Conservation (phyloP, 495 filamentous ascomycete species). For the Hypoxylon fuscum region DNA sequence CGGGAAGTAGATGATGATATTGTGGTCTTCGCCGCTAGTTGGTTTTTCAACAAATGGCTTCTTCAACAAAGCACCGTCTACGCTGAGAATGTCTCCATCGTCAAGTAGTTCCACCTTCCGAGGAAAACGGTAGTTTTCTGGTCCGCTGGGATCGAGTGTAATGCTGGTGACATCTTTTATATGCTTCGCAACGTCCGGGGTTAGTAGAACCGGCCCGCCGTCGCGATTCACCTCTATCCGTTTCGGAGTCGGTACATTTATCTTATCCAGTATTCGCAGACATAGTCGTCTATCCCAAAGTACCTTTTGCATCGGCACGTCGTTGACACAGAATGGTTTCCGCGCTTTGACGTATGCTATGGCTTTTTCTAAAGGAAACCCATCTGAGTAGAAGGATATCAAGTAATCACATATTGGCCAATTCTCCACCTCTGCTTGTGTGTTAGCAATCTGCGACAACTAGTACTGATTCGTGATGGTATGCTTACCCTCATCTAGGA, state of each 20-base stretch:
- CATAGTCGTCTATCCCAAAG: conserved; percentile 96
- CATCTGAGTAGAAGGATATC: conserved; percentile 97
- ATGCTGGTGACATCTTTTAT: conserved; percentile 83
- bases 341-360: conserved; percentile 91
- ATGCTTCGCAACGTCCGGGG: conserved; percentile 77
- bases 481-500: conserved; percentile 83
- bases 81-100: conserved; percentile 83
- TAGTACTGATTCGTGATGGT: conserved; percentile 3
- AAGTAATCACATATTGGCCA: conserved; percentile 89
- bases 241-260: conserved; percentile 87
- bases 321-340: conserved; percentile 97
- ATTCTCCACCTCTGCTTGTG: conserved; percentile 67
- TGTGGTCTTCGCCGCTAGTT: conserved; percentile 97
- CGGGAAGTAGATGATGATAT: conserved; percentile 97
- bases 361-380: conserved; percentile 96
- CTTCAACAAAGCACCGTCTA: conserved; percentile 80
- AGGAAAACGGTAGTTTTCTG: conserved; percentile 69
- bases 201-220: conserved; percentile 83
- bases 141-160: conserved; percentile 75
- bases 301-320: conserved; percentile 97
- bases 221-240: conserved; percentile 94
- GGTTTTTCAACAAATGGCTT: conserved; percentile 99
- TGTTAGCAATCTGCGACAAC: conserved; percentile 28
- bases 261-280: conserved; percentile 83
- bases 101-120: conserved; percentile 83